Base-by-base conservation (phyloP, 1,139 yeast species). In the Yamadazyma blattariae region DNA sequence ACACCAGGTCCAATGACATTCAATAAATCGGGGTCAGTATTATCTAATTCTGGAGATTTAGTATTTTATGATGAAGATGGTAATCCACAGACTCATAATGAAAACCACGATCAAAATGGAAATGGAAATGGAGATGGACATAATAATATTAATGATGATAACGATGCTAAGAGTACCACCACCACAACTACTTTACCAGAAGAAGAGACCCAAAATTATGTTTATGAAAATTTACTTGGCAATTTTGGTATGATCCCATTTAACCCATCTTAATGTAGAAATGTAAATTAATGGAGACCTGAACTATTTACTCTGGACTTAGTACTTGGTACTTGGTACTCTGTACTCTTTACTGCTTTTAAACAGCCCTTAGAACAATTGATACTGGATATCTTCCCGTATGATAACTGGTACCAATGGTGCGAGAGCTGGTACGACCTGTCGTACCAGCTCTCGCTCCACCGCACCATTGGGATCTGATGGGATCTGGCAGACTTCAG, bases 171-270 rank as follows among this genome's bases (percentile, higher is more conserved):
- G 10, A 33, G 34, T 16, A 17, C 19, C 5, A 17, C 19, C 5
- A 17, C 19, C 19, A 17, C 19, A 17, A 17, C 19, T 17, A 29
- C 25, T 9, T 32, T 32, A 9, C 21, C 34, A 20, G 47, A 45
- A n/a, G 32, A 38, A 22, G 46, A 44, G 7, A 33, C 40, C n/a
- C 31, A 35, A 8, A 44, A 38, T 19, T 44, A 37, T 26, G 50
- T 43, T 3, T 47, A 47, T 30, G 51, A 47, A 14, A 42, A 40
- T 22, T 31, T 47, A n/a, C 33, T 47, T 6, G 48, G 51, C 3
- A 45, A 46, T 22, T 47, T 47, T 27, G 51, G 51, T 2, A 42
- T 45, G 46, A 46, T 46, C 37, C 51, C 51, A 3, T 47, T 47
- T 38, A 47, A 47, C 33, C 51, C 51, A 9, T 39, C 42, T 10